A percentile compares a stretch with the other conserved stretches of the same genome.
Evolutionary conservation across 106 monocot genomes (phyloP).

Genomic region (Iris macrosiphon): DNA sequence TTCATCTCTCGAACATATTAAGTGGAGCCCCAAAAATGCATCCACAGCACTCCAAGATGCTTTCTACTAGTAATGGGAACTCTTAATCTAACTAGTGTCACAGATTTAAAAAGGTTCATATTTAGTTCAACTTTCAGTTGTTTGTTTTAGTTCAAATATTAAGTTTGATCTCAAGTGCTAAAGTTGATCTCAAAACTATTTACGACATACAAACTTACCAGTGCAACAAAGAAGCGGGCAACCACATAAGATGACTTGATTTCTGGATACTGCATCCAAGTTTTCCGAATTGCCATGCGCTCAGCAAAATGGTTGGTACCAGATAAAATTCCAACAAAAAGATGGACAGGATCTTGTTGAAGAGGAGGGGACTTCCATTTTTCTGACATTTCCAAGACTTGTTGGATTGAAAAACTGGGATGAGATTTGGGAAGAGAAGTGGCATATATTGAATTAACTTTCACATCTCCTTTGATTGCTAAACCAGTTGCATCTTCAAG

Average conservation of each 20-base stretch:
- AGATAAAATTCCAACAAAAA: constrained; percentile 81
- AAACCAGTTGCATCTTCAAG: constrained; percentile 97
- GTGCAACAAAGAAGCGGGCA: constrained; percentile 88
- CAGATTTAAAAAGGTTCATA: too few species aligned
- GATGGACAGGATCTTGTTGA: constrained; percentile 28
- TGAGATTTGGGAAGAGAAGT: constrained; percentile 75
- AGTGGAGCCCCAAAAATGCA: too few species aligned
- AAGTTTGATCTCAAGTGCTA: neutral
- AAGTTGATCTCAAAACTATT: neutral
- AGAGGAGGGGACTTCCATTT: constrained; percentile 58
- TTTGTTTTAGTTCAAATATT: too few species aligned
- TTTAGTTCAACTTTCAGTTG: too few species aligned
- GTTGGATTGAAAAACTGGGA: constrained; percentile 75
- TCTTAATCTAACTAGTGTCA: too few species aligned
- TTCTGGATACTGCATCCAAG: constrained; percentile 84
- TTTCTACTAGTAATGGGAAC: too few species aligned
- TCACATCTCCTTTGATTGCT: constrained; percentile 74
- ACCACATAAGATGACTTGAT: constrained; percentile 53
- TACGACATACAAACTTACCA: constrained; percentile 43
- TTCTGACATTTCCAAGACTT: constrained; percentile 74
- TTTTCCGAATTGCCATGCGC: constrained; percentile 90
- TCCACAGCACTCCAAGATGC: too few species aligned
- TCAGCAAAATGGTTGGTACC: constrained; percentile 92
- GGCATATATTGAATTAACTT: constrained; percentile 64
- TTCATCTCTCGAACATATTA: too few species aligned